Evolutionary conservation across 116 monocot species (phyloP), one percentile per base, ranked within the genome.

Genomic region (Dioscorea cayenensis): DNA sequence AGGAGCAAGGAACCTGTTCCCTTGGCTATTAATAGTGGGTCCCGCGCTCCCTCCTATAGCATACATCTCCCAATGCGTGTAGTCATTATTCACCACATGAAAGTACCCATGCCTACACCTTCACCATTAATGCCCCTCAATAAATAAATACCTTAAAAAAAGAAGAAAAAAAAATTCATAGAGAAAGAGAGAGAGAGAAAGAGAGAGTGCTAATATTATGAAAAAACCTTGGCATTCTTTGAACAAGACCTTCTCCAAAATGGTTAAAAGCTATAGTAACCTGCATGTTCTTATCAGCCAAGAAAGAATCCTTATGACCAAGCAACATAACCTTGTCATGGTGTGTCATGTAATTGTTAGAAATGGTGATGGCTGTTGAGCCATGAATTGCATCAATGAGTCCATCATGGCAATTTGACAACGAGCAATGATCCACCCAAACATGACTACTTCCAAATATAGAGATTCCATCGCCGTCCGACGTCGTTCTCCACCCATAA

Each of bases 291-390:
- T 49, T 71, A 38, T 81, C 81, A 18, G 64, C 17, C 73, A 65
- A 28, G 7, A 69, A 20, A 35, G 67, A 66, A 32, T 81, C 81
- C 29, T 77, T 81, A 65, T 81, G 81, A 4, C 81, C 81, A 8
- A 81, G 48, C 51, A 81, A 73, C 81, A 81, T 81, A n/a, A 77
- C 81, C 81, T 81, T 73, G 73, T 81, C 65, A 20, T 81, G 81
- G 68, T 73, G 77, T 14, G 48, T 81, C 73, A 81, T 28, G 43
- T 77, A 81, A 22, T 77, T 77, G 77, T 81, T 81, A 1, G 81
- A 81, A 29, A 81, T 65, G 27, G 81, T 81, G 72, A 81, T 81
- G 3, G 81, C 81, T 7, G 81, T 81, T 1, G 81, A 81, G 0
- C 77, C 77, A 1, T 49, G 50, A 20, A 81, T 81, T 29, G 73